Evolutionary conservation across 2,329 filamentous ascomycete species (phyloP), one percentile per base, ranked within the genome.

Genomic region (Sporothrix pallida): DNA sequence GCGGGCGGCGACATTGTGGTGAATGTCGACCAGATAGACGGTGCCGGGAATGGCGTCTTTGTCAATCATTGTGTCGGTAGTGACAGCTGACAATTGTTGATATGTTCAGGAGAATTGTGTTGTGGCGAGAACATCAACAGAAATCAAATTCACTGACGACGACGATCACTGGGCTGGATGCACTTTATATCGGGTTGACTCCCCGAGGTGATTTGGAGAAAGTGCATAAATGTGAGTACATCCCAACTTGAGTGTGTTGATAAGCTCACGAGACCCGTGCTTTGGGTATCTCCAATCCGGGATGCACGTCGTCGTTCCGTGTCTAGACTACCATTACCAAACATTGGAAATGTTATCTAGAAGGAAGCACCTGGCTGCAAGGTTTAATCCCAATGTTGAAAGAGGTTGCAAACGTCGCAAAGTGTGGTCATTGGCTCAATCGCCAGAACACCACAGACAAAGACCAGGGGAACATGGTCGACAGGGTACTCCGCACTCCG

Each of bases 1-100:
- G 10, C 10, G 15, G 63, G 63, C 63, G 6, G 63, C 63, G 31
- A 67, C 63, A 50, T 67, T 48, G 63, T 67, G 63, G 20, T 67
- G 31, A 5, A 67, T 50, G 63, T 67, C 63, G n/a, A 67, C 42
- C 31, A 67, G 42, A n/a, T 67, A 44, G 63, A 67, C 63, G 10
- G 63, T 67, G 31, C 63, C 63, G 42, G 63, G 63, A 42, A 67
- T 67, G 31, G 63, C 63, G 42, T 67, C 63, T n/a, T 67, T 67
- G 42, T 67, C 63, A 67, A 67, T 67, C 63, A 67, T 67, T 8
- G 10, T 67, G 31, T 37, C 31, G 31, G 31, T n/a, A 12, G 52
- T 12, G 15, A 10, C 52, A 12, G 15, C 8, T 56, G 20, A 13
- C 20, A 23, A 7, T 20, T 26, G 52, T 5, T 26, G 52, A 5